Evolutionary conservation across 106 monocot genomes (phyloP), one percentile per base, ranked within the genome.

Genomic region (Allium cepa): DNA sequence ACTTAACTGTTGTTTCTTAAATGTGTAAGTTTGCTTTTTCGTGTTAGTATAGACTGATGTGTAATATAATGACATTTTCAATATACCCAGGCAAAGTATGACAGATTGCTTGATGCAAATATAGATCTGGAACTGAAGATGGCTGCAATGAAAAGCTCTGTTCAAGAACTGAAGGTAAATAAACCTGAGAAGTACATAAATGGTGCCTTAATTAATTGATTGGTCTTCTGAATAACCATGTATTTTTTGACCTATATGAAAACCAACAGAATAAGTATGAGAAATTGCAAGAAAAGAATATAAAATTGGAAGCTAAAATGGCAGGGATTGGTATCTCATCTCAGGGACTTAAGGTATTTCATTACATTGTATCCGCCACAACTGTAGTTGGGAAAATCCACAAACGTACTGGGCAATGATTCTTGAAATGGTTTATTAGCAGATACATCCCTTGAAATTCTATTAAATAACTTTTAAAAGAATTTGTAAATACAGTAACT

Each of bases 261-360:
- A 26, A 26, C 8, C 13, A 67, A 53, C 11, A 67, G 67, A 52
- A 67, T 26, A 67, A 50, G 12, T 52, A 67, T 13, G 67, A 67
- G 13, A 50, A 28, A 52, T 53, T 67, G 52, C 67, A 51, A 26
- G 53, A 67, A 27, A 67, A 48, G 11, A 52, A 67, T 52, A 26
- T 27, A 52, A 67, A 53, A 53, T 52, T 52, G 46, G 67, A 67
- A 52, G 9, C 50, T 12, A 9, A 67, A 12, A 50, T 67, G 67
- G 18, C 67, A 52, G 67, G 67, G 52, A 67, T 67, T 22, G 27
- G 26, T 52, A 52, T 50, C 53, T 67, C 67, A 7, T 52, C 27
- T 53, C n/a, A 67, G 67, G 67, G 67, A 52, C 51, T 18, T 46
- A 67, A 67, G 52, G 67, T 67, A 67, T 55, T 11, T 12, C 15